Conservation (phyloP, 2,329 filamentous ascomycete species). For the Kalmusia sp. region DNA sequence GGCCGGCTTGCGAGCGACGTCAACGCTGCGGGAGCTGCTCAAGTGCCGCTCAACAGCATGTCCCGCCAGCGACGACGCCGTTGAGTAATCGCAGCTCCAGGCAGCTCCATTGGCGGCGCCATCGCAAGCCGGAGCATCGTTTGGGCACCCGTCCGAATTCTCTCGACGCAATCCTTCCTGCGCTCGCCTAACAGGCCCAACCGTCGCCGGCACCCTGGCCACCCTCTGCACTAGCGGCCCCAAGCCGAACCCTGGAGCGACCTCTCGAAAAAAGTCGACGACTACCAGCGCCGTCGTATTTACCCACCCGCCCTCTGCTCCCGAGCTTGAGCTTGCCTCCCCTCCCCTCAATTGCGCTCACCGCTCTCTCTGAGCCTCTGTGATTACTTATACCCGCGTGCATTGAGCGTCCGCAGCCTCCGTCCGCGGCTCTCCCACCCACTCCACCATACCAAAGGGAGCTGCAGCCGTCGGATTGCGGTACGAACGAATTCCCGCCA, state of each 20-base stretch:
- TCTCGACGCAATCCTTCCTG: constrained; percentile 9
- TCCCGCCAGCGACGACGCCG: neutral
- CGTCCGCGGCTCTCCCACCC: neutral
- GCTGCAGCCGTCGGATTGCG: constrained; percentile 35
- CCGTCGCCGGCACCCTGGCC: constrained; percentile 11
- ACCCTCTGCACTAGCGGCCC: constrained; percentile 24
- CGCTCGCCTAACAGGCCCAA: neutral
- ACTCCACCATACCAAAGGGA: constrained; percentile 33
- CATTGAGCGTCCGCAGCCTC: neutral
- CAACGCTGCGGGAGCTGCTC: neutral
- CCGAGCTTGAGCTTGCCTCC: constrained; percentile 15
- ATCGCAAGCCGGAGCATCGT: neutral
- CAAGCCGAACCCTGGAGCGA: constrained; percentile 19
- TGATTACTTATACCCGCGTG: constrained; percentile 14
- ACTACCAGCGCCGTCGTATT: constrained; percentile 15
- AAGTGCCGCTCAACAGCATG: neutral
- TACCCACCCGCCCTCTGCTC: constrained; percentile 27
- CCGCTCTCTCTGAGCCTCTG: constrained; percentile 16
- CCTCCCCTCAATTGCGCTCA: constrained; percentile 26
- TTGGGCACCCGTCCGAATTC: neutral
- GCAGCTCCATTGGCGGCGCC: neutral
- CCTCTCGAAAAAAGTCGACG: constrained; percentile 35
- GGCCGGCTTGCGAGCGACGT: constrained; percentile 1
- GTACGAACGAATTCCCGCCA: constrained; percentile 39
- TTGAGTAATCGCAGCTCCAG: constrained; percentile 1